Evolutionary conservation across 176 grass and related monocot species (phyloP).

Genomic region (Cenchrus americanus): DNA sequence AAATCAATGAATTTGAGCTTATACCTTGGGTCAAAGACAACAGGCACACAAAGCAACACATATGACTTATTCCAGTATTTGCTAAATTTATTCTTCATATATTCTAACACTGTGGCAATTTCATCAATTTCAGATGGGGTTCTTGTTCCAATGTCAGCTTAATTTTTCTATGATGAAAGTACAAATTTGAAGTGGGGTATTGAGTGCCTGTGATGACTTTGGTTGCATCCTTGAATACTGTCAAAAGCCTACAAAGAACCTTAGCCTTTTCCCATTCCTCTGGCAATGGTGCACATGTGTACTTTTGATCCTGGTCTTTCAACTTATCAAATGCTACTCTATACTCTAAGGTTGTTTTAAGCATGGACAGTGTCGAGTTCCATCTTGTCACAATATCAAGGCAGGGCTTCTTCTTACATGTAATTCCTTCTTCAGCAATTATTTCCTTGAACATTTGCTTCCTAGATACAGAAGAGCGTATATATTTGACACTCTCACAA

Average conservation of each 20-base stretch:
- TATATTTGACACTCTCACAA: neutral
- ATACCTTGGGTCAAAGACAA: neutral
- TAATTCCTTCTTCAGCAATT: neutral
- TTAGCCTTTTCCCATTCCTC: neutral
- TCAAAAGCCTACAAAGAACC: neutral
- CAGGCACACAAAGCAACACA: neutral
- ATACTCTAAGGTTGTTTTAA: neutral
- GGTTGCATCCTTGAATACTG: neutral
- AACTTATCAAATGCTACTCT: too few relatives aligned
- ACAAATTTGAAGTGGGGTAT: neutral
- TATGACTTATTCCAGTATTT: neutral
- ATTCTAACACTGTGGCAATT: neutral
- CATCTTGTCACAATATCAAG: neutral
- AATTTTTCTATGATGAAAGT: neutral
- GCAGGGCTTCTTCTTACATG: neutral
- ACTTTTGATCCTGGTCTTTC: too few relatives aligned
- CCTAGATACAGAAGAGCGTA: neutral
- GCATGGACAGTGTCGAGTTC: neutral
- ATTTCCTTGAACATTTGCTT: neutral
- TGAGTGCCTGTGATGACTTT: neutral
- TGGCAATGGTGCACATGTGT: too few relatives aligned
- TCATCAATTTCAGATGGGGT: neutral
- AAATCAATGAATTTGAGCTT: neutral
- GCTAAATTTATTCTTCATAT: neutral
- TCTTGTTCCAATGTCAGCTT: neutral